Evolutionary conservation across 2,329 filamentous ascomycete genomes (phyloP).

Genomic region (Chrysoporthe deuterocubensis): DNA sequence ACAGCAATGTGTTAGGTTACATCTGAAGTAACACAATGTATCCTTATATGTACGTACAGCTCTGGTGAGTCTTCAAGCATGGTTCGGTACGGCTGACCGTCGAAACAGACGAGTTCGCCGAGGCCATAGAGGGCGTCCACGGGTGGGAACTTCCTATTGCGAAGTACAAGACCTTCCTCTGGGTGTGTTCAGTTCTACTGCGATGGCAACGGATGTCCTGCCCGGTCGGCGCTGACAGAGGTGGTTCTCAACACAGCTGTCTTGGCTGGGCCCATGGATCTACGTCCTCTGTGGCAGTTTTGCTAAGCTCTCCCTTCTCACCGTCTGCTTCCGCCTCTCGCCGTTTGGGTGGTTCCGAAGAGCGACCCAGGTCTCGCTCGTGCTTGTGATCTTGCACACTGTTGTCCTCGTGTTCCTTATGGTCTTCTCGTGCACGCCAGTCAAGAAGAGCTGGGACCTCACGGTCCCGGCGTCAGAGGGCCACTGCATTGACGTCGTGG

Average conservation of each 20-base stretch:
- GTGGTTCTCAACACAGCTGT: background rate
- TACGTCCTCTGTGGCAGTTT: constrained; percentile 1
- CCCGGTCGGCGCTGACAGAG: background rate
- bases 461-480: background rate
- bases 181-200: background rate
- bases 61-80: background rate
- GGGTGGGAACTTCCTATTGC: background rate
- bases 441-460: background rate
- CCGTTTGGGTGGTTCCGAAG: background rate
- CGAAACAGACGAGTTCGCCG: background rate
- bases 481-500: background rate
- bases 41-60: background rate
- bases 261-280: background rate
- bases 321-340: background rate
- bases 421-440: background rate
- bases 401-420: background rate
- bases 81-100: background rate
- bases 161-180: background rate
- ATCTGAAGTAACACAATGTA: background rate
- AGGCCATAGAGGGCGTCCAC: background rate
- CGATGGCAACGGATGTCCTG: background rate
- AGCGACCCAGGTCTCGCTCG: background rate
- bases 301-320: background rate
- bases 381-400: background rate
- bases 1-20: background rate